Evolutionary conservation across 176 grass and related monocot species (phyloP).

Genomic region (Ananas comosus): DNA sequence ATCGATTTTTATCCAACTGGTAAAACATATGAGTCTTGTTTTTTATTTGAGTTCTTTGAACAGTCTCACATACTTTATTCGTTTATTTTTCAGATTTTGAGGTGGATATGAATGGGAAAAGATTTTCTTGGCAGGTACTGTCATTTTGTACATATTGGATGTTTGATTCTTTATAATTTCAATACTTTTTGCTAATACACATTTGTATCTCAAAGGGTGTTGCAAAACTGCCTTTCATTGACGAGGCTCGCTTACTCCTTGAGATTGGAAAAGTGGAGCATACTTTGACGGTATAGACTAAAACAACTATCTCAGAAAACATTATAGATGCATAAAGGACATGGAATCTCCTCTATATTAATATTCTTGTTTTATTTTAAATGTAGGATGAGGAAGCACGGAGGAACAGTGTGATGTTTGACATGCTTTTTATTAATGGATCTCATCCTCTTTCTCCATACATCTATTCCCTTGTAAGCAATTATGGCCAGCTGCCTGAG

Average conservation of each 20-base stretch:
- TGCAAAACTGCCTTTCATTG: constrained; percentile 93
- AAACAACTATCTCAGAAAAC: neutral
- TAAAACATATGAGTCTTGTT: constrained; percentile 27
- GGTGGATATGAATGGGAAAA: constrained; percentile 99
- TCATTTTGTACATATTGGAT: neutral
- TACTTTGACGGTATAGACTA: constrained; percentile 65
- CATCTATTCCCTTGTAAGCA: constrained; percentile 85
- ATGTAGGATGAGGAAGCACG: constrained; percentile 83
- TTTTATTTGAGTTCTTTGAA: constrained; percentile 1
- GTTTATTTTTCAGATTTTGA: constrained; percentile 68
- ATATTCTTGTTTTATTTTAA: constrained; percentile 18
- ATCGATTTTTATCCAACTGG: constrained; percentile 94
- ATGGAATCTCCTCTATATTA: neutral
- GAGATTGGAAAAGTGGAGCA: constrained; percentile 91
- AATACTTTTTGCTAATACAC: constrained; percentile 5
- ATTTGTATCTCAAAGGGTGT: constrained; percentile 53
- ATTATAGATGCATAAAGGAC: neutral
- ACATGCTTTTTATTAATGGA: constrained; percentile 96
- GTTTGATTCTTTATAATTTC: neutral
- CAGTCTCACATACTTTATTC: constrained; percentile 7
- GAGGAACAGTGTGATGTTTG: constrained; percentile 75
- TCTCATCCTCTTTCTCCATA: constrained; percentile 84
- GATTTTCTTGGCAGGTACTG: constrained; percentile 91
- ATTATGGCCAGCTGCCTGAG: constrained; percentile 55
- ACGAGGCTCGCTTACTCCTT: constrained; percentile 72